Percentiles rank a stretch among this genome's conserved stretches.
Conservation (phyloP, 495 filamentous ascomycete genomes). For the Neurospora sp. region DNA sequence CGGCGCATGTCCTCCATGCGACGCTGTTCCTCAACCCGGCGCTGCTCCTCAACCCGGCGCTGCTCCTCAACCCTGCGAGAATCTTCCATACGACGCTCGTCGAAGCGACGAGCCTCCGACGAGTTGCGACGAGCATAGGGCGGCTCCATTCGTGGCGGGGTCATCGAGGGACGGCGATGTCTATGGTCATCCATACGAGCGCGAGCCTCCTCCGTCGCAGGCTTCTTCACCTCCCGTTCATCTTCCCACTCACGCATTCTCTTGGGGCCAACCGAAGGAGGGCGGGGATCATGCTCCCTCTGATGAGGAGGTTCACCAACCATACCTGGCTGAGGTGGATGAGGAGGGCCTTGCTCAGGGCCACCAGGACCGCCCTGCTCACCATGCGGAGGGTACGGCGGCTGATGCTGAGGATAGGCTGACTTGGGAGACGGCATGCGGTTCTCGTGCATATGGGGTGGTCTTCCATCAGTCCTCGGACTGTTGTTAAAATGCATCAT, state of each 20-base stretch:
- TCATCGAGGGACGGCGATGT: slow-evolving; percentile 57
- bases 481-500: slow-evolving; percentile 78
- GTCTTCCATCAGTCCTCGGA: slow-evolving; percentile 67
- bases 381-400: slow-evolving; percentile 60
- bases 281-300: slow-evolving; percentile 67
- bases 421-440: slow-evolving; percentile 76
- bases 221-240: slow-evolving; percentile 70
- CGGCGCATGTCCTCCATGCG: slow-evolving; percentile 33
- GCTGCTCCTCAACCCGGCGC: slow-evolving; percentile 42
- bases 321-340: slow-evolving; percentile 60
- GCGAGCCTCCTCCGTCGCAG: slow-evolving; percentile 75
- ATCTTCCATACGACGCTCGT: slow-evolving; percentile 38
- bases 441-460: slow-evolving; percentile 67
- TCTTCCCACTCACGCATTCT: slow-evolving; percentile 86
- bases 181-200: slow-evolving; percentile 77
- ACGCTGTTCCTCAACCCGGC: slow-evolving; percentile 38
- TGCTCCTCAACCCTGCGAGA: slow-evolving; percentile 38
- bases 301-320: slow-evolving; percentile 55
- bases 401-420: slow-evolving; percentile 69
- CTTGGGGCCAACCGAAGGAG: slow-evolving; percentile 72
- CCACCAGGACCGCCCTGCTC: slow-evolving; percentile 48
- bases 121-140: slow-evolving; percentile 56
- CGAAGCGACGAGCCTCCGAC: slow-evolving; percentile 58
- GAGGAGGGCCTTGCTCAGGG: slow-evolving; percentile 69
- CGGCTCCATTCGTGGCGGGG: slow-evolving; percentile 53